Conservation (phyloP, 2,329 filamentous ascomycete genomes). For the Ilyonectria sp. region DNA sequence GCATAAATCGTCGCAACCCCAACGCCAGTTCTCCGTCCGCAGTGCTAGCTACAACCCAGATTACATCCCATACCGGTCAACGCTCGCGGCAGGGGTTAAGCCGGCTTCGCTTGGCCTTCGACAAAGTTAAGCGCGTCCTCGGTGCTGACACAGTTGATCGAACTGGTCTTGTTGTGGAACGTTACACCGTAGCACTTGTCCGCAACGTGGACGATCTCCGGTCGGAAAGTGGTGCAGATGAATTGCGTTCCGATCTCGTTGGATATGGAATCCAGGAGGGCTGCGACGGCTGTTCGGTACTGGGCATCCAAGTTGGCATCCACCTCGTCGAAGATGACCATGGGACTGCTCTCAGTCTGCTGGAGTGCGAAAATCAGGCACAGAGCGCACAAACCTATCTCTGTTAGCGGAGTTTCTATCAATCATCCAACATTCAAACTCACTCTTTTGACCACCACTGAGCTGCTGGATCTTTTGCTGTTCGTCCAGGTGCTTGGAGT, state of each 20-base stretch:
- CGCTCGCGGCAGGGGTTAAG: constrained; percentile 21
- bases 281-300: constrained; percentile 95
- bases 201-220: constrained; percentile 94
- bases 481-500: constrained; percentile 94
- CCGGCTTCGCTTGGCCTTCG: constrained; percentile 78
- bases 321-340: constrained; percentile 99
- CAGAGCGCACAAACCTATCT: constrained; percentile 88
- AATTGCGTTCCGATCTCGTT: constrained; percentile 81
- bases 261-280: constrained; percentile 86
- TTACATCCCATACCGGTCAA: constrained; percentile 28
- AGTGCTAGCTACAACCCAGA: constrained; percentile 41
- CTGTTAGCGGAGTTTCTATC: constrained; percentile 17
- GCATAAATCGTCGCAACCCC: constrained; percentile 46
- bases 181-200: constrained; percentile 99
- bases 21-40: constrained; percentile 45
- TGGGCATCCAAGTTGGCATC: constrained; percentile 98
- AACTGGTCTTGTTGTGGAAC: constrained; percentile 94
- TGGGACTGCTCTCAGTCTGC: constrained; percentile 95
- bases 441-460: constrained; percentile 97
- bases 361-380: constrained; percentile 99
- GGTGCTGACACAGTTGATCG: constrained; percentile 89
- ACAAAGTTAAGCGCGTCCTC: constrained; percentile 95
- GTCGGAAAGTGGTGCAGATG: constrained; percentile 98
- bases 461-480: constrained; percentile 98
- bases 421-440: constrained; percentile 53